Conservation (phyloP, 1,284 basidiomycete genomes). For the Malassezia pachydermatis region DNA sequence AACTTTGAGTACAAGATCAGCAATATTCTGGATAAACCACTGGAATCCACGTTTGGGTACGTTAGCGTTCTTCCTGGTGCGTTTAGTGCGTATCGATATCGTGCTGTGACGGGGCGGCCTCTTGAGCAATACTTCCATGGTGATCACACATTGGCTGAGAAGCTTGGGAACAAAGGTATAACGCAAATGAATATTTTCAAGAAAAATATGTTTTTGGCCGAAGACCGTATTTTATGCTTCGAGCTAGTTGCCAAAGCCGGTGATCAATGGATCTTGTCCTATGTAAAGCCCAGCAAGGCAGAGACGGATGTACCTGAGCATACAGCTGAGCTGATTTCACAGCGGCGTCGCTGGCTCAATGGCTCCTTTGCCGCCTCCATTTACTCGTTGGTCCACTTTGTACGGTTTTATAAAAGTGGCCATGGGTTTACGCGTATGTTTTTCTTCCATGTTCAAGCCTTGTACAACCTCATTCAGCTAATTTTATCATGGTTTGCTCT, state of each 20-base stretch:
- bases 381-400: slow-evolving; percentile 78
- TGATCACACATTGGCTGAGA: slow-evolving; percentile 71
- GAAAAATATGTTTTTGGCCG: slow-evolving; percentile 56
- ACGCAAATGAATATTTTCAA: slow-evolving; percentile 98
- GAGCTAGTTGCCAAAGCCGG: slow-evolving; percentile 80
- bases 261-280: slow-evolving; percentile 78
- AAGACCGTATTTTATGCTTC: slow-evolving; percentile 75
- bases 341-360: slow-evolving; percentile 88
- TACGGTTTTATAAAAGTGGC: slow-evolving; percentile 76
- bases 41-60: slow-evolving; percentile 90
- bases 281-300: slow-evolving; percentile 88
- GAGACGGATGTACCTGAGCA: slow-evolving; percentile 88
- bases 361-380: slow-evolving; percentile 93
- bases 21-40: slow-evolving; percentile 64
- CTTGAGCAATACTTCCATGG: slow-evolving; percentile 97
- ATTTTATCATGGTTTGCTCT: slow-evolving; percentile 86
- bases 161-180: slow-evolving; percentile 83
- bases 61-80: slow-evolving; percentile 83
- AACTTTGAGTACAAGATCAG: slow-evolving; percentile 97
- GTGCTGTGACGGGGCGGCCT: slow-evolving; percentile 81
- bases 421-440: slow-evolving; percentile 75
- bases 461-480: slow-evolving; percentile 81
- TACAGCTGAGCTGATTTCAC: slow-evolving; percentile 69
- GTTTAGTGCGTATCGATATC: slow-evolving; percentile 85
- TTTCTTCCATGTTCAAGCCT: slow-evolving; percentile 84